These are phyloP conservation scores for Toxicodendron radicans DNA, from an alignment of 345 rosid genomes.

Conservation along the genomic window DNA sequence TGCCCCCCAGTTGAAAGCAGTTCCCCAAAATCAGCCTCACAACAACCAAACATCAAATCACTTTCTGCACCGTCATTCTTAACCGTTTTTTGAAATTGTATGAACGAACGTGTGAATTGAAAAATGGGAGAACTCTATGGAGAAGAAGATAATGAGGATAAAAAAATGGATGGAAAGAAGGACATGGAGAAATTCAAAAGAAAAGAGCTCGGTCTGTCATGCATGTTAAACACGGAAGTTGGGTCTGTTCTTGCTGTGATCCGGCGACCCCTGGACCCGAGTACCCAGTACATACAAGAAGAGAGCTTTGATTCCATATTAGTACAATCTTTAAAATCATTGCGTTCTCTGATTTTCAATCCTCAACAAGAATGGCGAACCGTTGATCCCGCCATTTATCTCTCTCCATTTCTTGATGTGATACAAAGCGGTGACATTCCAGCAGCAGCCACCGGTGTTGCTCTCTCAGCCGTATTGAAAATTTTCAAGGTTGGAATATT, in stretches of 20 bases:
- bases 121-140: slow-evolving; percentile 11
- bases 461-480: slow-evolving; percentile 66
- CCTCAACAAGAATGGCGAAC: slow-evolving; percentile 88
- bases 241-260: slow-evolving; percentile 82
- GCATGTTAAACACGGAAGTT: slow-evolving; percentile 94
- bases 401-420: slow-evolving; percentile 81
- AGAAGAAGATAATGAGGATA: slow-evolving; percentile 27
- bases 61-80: background rate
- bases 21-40: background rate
- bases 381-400: slow-evolving; percentile 75
- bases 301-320: slow-evolving; percentile 49
- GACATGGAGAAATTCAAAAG: slow-evolving; percentile 31
- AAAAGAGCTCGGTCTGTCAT: slow-evolving; percentile 68
- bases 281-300: slow-evolving; percentile 48
- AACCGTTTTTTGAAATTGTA: slow-evolving; percentile 16
- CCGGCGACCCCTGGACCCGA: slow-evolving; percentile 53
- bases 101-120: too few species aligned
- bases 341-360: slow-evolving; percentile 78
- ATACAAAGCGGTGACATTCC: slow-evolving; percentile 79
- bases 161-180: slow-evolving; percentile 19
- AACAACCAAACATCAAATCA: background rate
- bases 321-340: slow-evolving; percentile 69
- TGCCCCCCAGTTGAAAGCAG: background rate
- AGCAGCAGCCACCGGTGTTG: slow-evolving; percentile 65
- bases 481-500: slow-evolving; percentile 63